These are phyloP conservation scores for Diaporthe destruens DNA, from an alignment of 2,329 filamentous ascomycete species.

Conservation along the genomic window DNA sequence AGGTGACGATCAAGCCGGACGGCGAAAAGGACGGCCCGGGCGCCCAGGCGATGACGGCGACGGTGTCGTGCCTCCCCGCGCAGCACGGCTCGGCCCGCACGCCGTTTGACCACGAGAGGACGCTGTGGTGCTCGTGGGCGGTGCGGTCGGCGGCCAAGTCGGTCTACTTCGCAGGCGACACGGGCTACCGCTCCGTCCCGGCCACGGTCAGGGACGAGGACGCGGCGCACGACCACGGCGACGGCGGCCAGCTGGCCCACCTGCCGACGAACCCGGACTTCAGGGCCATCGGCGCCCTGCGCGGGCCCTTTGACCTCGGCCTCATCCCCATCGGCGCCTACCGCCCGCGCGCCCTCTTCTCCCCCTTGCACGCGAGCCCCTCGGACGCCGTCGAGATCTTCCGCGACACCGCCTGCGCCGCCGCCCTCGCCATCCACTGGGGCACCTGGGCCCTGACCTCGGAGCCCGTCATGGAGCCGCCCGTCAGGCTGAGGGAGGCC, in stretches of 20 bases:
- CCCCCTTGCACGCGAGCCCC: slow-evolving; percentile 86
- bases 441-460: slow-evolving; percentile 88
- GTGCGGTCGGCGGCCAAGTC: slow-evolving; percentile 70
- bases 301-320: slow-evolving; percentile 91
- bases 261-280: slow-evolving; percentile 86
- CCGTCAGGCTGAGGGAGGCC: slow-evolving; percentile 77
- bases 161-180: slow-evolving; percentile 93
- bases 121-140: slow-evolving; percentile 91
- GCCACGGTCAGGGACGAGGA: slow-evolving; percentile 63
- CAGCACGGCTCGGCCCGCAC: slow-evolving; percentile 84
- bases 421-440: slow-evolving; percentile 92
- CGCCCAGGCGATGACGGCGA: slow-evolving; percentile 69
- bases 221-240: slow-evolving; percentile 73
- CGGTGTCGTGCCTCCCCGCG: slow-evolving; percentile 82
- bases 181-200: slow-evolving; percentile 86
- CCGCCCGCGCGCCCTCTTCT: slow-evolving; percentile 78
- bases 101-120: slow-evolving; percentile 77
- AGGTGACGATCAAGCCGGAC: slow-evolving; percentile 69
- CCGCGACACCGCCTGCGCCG: slow-evolving; percentile 80
- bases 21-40: slow-evolving; percentile 48
- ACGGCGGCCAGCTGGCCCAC: slow-evolving; percentile 67
- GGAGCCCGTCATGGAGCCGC: slow-evolving; percentile 89
- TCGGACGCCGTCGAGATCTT: slow-evolving; percentile 93
- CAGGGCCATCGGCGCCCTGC: slow-evolving; percentile 80
- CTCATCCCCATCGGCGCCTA: slow-evolving; percentile 96